Conservation (phyloP, 805 yeast species). For the Ogataea ganodermae region DNA sequence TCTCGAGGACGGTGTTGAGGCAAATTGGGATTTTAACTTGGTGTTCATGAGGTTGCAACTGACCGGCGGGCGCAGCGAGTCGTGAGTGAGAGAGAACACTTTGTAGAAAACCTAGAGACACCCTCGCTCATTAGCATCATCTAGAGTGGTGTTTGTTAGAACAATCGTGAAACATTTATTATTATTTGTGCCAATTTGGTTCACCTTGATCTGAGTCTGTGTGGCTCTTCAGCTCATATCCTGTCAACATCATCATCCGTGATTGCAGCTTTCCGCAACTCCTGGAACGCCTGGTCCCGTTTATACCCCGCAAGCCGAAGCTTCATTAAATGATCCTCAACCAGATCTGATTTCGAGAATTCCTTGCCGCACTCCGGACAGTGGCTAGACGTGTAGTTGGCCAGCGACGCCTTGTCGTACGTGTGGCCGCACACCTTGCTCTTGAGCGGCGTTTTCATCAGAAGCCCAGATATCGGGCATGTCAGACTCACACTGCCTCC, state of each 20-base stretch:
- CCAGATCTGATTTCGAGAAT: conserved; percentile 40
- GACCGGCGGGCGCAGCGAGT: not conserved
- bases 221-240: conserved; percentile 5
- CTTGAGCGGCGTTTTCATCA: conserved; percentile 56
- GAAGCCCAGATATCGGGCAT: conserved; percentile 64
- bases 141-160: no score
- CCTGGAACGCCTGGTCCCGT: conserved; percentile 25
- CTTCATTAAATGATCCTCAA: conserved; percentile 54
- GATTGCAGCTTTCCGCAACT: conserved; percentile 17
- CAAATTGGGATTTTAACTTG: conserved; percentile 43
- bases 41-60: conserved; percentile 33
- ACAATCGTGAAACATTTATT: no score
- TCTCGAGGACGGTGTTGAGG: conserved; percentile 43
- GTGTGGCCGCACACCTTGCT: conserved; percentile 62
- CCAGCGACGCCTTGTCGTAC: conserved; percentile 53
- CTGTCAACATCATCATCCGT: conserved; percentile 22
- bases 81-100: no score
- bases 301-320: conserved; percentile 49
- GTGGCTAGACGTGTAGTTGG: conserved; percentile 33
- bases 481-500: conserved; percentile 71
- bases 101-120: no score
- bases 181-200: no score
- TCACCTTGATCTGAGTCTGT: not conserved
- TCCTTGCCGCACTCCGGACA: conserved; percentile 62
- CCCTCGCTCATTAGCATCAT: no score